A percentile compares a stretch with the other conserved stretches of the same genome.
These are phyloP conservation scores for Candida michaelii DNA, from an alignment of 805 yeast genomes.

Conservation along the genomic window DNA sequence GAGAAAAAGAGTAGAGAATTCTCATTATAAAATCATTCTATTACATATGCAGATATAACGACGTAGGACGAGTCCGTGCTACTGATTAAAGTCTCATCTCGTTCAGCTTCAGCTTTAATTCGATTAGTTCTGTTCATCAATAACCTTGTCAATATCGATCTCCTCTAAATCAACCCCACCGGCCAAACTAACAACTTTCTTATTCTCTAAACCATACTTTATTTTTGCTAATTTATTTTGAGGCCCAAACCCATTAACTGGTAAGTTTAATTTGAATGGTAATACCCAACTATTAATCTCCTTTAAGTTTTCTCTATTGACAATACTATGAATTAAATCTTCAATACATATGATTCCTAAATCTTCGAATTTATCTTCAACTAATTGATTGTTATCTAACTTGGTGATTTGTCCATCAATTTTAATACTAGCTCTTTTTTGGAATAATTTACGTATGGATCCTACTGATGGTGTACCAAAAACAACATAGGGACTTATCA, in stretches of 20 bases:
- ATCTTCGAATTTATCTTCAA: slow-evolving; percentile 67
- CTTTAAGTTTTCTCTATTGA: slow-evolving; percentile 63
- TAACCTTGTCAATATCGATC: slow-evolving; percentile 69
- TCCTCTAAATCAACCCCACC: slow-evolving; percentile 66
- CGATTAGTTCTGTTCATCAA: slow-evolving; percentile 60
- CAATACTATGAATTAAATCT: slow-evolving; percentile 73
- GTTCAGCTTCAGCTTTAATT: too few relatives aligned
- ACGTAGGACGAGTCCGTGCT: too few relatives aligned
- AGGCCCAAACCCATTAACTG: slow-evolving; percentile 74
- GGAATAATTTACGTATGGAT: slow-evolving; percentile 70
- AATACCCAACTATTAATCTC: slow-evolving; percentile 58
- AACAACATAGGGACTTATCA: slow-evolving; percentile 71
- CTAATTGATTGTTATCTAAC: slow-evolving; percentile 70
- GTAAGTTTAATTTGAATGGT: slow-evolving; percentile 70
- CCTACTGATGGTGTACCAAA: slow-evolving; percentile 73
- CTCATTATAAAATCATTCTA: slow-evolving; percentile 1
- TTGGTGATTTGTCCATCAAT: slow-evolving; percentile 43
- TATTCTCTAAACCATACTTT: slow-evolving; percentile 52
- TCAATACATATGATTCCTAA: slow-evolving; percentile 75
- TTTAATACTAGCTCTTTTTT: slow-evolving; percentile 68
- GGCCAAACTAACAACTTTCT: slow-evolving; percentile 53
- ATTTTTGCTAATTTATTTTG: slow-evolving; percentile 65
- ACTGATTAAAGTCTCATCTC: too few relatives aligned
- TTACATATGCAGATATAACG: neutral
- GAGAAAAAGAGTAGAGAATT: too few relatives aligned